Evolutionary conservation across 1,139 yeast species (phyloP).

Genomic region (Eremothecium cymbalariae): DNA sequence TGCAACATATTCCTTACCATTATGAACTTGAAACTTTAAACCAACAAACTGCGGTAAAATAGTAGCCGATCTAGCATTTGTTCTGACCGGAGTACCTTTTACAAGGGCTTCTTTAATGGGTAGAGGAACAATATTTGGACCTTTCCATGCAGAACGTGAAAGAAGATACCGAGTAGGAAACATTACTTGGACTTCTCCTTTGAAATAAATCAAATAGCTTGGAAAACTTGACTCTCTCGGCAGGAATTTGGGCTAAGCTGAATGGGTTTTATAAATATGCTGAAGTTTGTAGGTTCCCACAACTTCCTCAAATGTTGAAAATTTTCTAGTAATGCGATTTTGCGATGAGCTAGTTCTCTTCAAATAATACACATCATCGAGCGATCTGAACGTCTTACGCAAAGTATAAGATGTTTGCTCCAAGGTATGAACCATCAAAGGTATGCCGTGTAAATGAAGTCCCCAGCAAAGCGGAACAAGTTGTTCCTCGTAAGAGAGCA

Average conservation of each 20-base stretch:
- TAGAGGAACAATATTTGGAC: conserved; percentile 89
- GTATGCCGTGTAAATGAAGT: too few species aligned
- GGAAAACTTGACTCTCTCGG: too few species aligned
- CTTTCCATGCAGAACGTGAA: conserved; percentile 37
- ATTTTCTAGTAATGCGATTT: neutral
- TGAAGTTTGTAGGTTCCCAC: neutral
- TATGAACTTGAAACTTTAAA: conserved; percentile 85
- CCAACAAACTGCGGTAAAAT: conserved; percentile 95
- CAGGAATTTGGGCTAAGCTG: too few species aligned
- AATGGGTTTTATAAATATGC: neutral
- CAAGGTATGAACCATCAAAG: conserved; percentile 50
- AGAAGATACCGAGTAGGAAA: conserved; percentile 18
- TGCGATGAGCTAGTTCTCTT: conserved; percentile 3
- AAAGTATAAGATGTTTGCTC: conserved; percentile 56
- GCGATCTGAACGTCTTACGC: too few species aligned
- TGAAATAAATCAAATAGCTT: too few species aligned
- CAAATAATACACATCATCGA: too few species aligned
- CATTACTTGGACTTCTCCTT: conserved; percentile 9
- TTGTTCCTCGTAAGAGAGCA: conserved; percentile 20
- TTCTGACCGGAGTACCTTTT: conserved; percentile 78
- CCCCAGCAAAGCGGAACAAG: too few species aligned
- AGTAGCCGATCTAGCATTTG: conserved; percentile 91
- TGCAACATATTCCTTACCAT: conserved; percentile 90
- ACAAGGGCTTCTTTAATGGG: conserved; percentile 80
- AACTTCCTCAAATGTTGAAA: neutral